Evolutionary conservation across 2,329 filamentous ascomycete genomes (phyloP).

Genomic region (Bipolaris zeicola): DNA sequence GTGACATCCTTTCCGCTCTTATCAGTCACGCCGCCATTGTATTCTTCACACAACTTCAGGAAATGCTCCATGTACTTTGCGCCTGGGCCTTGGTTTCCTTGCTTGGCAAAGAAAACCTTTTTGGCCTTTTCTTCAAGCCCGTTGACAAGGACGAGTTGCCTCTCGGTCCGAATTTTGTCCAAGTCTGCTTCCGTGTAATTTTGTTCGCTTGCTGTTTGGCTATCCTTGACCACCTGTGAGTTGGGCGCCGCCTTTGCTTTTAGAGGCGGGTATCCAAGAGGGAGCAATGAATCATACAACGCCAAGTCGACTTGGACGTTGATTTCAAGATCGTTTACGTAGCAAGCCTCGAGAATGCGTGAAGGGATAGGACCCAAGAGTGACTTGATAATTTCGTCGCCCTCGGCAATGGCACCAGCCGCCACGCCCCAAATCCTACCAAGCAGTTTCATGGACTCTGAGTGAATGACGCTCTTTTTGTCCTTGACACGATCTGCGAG

Average conservation of each 20-base stretch:
- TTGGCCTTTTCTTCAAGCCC: conserved; percentile 79
- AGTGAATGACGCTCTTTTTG: conserved; percentile 77
- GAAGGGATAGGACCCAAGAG: conserved; percentile 84
- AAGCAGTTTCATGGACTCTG: conserved; percentile 83
- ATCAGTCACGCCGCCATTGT: conserved; percentile 84
- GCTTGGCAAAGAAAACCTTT: conserved; percentile 86
- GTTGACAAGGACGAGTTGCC: conserved; percentile 80
- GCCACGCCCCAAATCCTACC: conserved; percentile 94
- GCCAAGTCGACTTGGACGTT: conserved; percentile 84
- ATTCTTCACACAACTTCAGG: conserved; percentile 82
- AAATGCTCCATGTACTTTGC: conserved; percentile 76
- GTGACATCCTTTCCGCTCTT: conserved; percentile 71
- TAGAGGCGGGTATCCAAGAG: conserved; percentile 80
- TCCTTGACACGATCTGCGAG: conserved; percentile 90
- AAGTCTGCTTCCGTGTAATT: conserved; percentile 61
- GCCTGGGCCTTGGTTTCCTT: conserved; percentile 76
- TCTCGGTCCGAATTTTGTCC: conserved; percentile 79
- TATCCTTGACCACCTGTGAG: conserved; percentile 67
- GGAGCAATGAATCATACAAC: conserved; percentile 86
- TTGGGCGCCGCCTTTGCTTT: conserved; percentile 59
- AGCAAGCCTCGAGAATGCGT: conserved; percentile 84
- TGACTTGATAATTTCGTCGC: conserved; percentile 74
- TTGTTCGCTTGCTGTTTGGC: conserved; percentile 55
- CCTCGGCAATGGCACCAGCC: conserved; percentile 80
- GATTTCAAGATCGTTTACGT: conserved; percentile 86